Evolutionary conservation across 306 rosid species (phyloP), one percentile per base, ranked within the genome.

Genomic region (Prunus mira): DNA sequence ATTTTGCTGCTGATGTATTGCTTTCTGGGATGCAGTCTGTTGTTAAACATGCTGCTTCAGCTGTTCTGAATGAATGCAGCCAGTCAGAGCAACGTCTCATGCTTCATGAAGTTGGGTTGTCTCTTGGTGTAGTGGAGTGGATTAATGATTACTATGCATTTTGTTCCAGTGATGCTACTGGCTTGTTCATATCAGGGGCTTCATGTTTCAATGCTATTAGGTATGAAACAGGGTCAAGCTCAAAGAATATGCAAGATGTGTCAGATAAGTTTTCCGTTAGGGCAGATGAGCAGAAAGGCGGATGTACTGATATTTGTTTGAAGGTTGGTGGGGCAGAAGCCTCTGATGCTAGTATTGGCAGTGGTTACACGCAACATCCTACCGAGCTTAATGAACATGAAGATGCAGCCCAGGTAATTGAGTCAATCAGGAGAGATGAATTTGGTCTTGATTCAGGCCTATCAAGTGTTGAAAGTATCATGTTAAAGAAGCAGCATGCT

Each of bases 401-500:
- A 82, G 91, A 87, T 82, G 96, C 97, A 32, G 68, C 85, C 78
- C 73, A 84, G 78, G 83, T 92, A 73, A 83, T 94, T 73, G 89
- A 92, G 78, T 90, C 96, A 74, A 92, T 94, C 77, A 88, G 98
- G 87, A 84, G 77, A 62, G 97, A 94, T 81, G 98, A 94, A 81
- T 94, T 94, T 85, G 97, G 98, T 77, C 91, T 94, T 76, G 96
- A 88, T 86, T 87, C 91, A 64, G 84, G 83, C 78, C 83, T 90
- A 74, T 86, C 93, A 22, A 85, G 79, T 52, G 71, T 51, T 80
- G 95, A 92, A 71, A 85, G 82, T 82, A 71, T 81, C 85, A 84
- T 94, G 92, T 70, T 94, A 87, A 88, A 85, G 88, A 94, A 92
- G 87, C 98, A 92, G 80, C 98, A 94, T 81, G 96, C 98, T 77